Base-by-base conservation (phyloP, 306 rosid species). In the Malus domestica region DNA sequence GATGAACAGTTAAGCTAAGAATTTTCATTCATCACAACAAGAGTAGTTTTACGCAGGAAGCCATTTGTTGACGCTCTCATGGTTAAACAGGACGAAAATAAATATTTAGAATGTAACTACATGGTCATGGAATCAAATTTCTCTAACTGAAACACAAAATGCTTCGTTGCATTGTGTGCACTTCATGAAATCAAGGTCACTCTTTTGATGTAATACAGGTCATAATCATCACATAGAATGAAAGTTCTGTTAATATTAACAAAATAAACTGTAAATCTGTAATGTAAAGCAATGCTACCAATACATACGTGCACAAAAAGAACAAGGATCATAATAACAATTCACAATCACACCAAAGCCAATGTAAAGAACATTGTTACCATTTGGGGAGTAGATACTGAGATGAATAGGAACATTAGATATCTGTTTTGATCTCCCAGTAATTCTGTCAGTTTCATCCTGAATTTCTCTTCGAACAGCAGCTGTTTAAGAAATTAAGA, bases 331-430 rank as follows among this genome's bases (percentile, higher is more conserved):
- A 74, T 22, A 29, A 32, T 16, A 18, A 58, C 57, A 51, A 32
- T 67, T 63, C 22, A 33, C 51, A 27, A 55, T 46, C 22, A 52
- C 59, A 32, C 38, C 12, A 5, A 55, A 79, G 14, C 32, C 57
- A 30, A 42, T 40, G 38, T 52, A 76, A 70, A 54, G 29, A 55
- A 22, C 18, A 40, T 22, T 22, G n/a, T 86, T 86, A 86, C 89
- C 98, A 83, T 89, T 84, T 63, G 91, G 89, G 68, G 98, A 93
- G 87, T 82, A 83, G 68, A 93, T 93, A 63, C 95, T 88, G 71
- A 93, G 98, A 86, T 93, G 92, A 82, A 93, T 93, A 42, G 98
- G 93, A 85, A 89, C 86, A 52, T 89, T 89, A 72, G 98, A 93
- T 84, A 93, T 93, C 79, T 86, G 90, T 49, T 90, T 93, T 78